Evolutionary conservation across 495 filamentous ascomycete species (phyloP).

Genomic region (Symbiotaphrina buchneri): DNA sequence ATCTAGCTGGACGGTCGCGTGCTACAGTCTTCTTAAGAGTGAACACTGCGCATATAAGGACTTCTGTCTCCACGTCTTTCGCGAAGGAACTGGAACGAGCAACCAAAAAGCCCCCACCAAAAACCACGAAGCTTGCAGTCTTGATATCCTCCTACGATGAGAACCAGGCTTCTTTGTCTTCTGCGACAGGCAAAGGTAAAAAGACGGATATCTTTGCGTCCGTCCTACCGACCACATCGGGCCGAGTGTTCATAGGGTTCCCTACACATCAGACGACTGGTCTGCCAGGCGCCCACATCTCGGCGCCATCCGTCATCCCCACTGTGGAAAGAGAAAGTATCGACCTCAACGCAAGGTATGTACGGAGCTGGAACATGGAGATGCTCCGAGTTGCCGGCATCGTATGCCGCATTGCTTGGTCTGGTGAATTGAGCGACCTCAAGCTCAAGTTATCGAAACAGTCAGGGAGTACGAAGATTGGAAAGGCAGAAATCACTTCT

Average conservation of each 20-base stretch:
- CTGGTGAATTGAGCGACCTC: constrained; percentile 62
- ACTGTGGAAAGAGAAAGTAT: constrained; percentile 97
- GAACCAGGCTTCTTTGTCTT: constrained; percentile 21
- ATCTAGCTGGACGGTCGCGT: constrained; percentile 38
- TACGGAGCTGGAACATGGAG: constrained; percentile 90
- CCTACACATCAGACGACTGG: constrained; percentile 94
- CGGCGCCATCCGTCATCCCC: constrained; percentile 91
- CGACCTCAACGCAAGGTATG: constrained; percentile 84
- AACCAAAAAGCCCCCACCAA: constrained; percentile 91
- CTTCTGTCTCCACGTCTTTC: constrained; percentile 40
- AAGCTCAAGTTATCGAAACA: constrained; percentile 17
- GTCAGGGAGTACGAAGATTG: constrained; percentile 22
- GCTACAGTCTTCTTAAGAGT: constrained; percentile 75
- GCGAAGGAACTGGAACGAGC: constrained; percentile 81
- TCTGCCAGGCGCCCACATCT: constrained; percentile 84
- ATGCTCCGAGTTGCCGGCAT: constrained; percentile 83
- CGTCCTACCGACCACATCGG: constrained; percentile 72
- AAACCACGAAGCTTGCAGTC: constrained; percentile 59
- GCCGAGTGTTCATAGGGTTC: constrained; percentile 90
- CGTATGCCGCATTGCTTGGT: constrained; percentile 68
- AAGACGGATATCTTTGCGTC: constrained; percentile 61
- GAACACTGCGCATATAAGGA: constrained; percentile 60
- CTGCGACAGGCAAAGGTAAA: constrained; percentile 28
- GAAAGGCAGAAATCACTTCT: constrained; percentile 33
- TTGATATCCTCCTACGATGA: constrained; percentile 84